Evolutionary conservation across 2,329 filamentous ascomycete genomes (phyloP).

Genomic region (Aquanectria penicillioides): DNA sequence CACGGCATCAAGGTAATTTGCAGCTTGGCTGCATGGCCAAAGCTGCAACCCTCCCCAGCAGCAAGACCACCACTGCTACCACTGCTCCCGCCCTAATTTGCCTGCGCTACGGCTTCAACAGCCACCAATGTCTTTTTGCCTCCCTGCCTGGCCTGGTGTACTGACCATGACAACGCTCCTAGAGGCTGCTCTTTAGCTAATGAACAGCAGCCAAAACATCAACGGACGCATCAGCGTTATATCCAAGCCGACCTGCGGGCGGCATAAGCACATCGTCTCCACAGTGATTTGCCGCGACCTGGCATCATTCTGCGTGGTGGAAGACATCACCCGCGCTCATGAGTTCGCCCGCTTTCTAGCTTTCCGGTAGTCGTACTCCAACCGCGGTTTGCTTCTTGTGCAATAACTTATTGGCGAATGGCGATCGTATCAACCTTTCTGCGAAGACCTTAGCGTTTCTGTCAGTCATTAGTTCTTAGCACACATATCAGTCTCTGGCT

Average conservation of each 20-base stretch:
- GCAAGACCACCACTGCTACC: neutral
- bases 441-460: neutral
- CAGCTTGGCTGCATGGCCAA: slow-evolving; percentile 4
- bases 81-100: neutral
- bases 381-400: neutral
- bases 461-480: neutral
- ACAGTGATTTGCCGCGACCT: too few species aligned
- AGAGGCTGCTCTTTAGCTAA: neutral
- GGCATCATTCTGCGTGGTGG: too few species aligned
- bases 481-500: neutral
- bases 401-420: neutral
- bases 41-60: slow-evolving; percentile 1
- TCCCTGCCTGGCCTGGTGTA: neutral
- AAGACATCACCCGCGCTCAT: too few species aligned
- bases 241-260: too few species aligned
- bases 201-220: neutral
- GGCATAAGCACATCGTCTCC: too few species aligned
- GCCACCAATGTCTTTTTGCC: neutral
- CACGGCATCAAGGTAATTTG: slow-evolving; percentile 1
- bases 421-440: neutral
- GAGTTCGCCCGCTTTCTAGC: too few species aligned
- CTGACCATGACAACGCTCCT: neutral
- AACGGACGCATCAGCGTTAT: too few species aligned
- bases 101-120: neutral
- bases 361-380: too few species aligned